Evolutionary conservation across 2,329 filamentous ascomycete genomes (phyloP).

Genomic region (Calonectria montana): DNA sequence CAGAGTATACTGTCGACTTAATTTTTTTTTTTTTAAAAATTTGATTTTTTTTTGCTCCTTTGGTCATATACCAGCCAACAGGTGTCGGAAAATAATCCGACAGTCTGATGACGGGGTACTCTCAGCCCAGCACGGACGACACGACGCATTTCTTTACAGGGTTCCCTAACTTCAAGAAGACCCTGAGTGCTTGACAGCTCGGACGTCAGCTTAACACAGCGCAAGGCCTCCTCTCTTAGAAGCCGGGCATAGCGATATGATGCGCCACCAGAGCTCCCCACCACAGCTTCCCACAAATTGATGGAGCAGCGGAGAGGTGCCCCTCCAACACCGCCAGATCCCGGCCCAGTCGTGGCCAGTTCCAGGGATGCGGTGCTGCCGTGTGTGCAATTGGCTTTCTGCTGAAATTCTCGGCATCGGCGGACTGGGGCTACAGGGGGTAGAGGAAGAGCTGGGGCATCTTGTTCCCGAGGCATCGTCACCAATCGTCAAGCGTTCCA

Average conservation of each 20-base stretch:
- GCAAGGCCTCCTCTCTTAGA: not conserved
- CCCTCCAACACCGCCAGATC: conserved; percentile 30
- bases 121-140: not conserved
- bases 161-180: not conserved
- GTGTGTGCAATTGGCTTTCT: conserved; percentile 25
- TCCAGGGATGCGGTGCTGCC: conserved; percentile 26
- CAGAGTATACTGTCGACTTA: not conserved
- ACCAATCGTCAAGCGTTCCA: conserved; percentile 18
- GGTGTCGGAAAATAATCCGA: not conserved
- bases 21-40: not conserved
- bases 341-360: conserved; percentile 22
- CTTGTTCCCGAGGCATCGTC: conserved; percentile 4
- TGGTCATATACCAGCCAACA: not conserved
- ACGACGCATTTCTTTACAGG: not conserved
- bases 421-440: not conserved
- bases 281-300: conserved; percentile 24
- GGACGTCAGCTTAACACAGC: not conserved
- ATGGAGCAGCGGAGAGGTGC: conserved; percentile 16
- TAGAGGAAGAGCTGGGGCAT: not conserved
- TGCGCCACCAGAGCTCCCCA: conserved; percentile 24
- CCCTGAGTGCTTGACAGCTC: not conserved
- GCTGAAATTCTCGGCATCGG: conserved; percentile 21
- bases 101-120: not conserved
- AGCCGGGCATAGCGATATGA: conserved; percentile 13
- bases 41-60: not conserved